Evolutionary conservation across 208 protist genomes (phyloP).

Genomic region (Trypanosoma caninum): DNA sequence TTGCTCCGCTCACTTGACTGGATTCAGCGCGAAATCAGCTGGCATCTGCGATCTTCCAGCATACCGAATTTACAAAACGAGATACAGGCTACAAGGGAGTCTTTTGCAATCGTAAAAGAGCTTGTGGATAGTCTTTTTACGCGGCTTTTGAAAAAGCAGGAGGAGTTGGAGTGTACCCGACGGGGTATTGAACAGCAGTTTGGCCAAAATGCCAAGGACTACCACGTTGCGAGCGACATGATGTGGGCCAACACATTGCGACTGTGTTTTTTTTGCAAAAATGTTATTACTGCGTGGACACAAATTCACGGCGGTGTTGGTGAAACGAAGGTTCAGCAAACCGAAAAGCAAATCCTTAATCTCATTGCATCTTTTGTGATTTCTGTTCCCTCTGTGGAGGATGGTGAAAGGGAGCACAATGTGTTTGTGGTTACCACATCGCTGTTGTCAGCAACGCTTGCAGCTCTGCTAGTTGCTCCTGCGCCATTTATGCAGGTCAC

Average conservation of each 20-base stretch:
- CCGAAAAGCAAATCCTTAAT: slow-evolving; percentile 38
- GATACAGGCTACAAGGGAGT: slow-evolving; percentile 9
- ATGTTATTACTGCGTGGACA: slow-evolving; percentile 52
- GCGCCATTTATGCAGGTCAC: slow-evolving; percentile 32
- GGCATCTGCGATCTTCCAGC: background rate
- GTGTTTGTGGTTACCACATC: slow-evolving; percentile 42
- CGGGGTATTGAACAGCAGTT: slow-evolving; percentile 32
- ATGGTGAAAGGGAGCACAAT: slow-evolving; percentile 21
- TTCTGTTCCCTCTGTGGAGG: slow-evolving; percentile 33
- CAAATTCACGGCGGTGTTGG: slow-evolving; percentile 52
- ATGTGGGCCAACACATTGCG: slow-evolving; percentile 58
- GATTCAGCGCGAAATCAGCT: slow-evolving; percentile 21
- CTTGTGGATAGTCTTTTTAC: slow-evolving; percentile 34
- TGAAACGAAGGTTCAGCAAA: slow-evolving; percentile 23
- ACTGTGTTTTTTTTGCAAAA: slow-evolving; percentile 45
- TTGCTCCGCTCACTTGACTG: slow-evolving; percentile 46
- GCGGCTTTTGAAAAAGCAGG: slow-evolving; percentile 41
- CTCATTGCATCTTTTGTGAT: slow-evolving; percentile 51
- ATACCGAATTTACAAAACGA: background rate
- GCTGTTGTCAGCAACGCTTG: slow-evolving; percentile 42
- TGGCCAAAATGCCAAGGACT: slow-evolving; percentile 47
- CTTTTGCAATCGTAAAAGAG: slow-evolving; percentile 22
- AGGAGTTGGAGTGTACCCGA: slow-evolving; percentile 39
- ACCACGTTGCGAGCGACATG: slow-evolving; percentile 35
- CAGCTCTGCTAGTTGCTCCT: slow-evolving; percentile 42